Percentiles rank a stretch among this genome's conserved stretches.
phyloP scores from a whole-genome alignment of 805 yeast genomes.

The Spathaspora hagerdaliae region DNA sequence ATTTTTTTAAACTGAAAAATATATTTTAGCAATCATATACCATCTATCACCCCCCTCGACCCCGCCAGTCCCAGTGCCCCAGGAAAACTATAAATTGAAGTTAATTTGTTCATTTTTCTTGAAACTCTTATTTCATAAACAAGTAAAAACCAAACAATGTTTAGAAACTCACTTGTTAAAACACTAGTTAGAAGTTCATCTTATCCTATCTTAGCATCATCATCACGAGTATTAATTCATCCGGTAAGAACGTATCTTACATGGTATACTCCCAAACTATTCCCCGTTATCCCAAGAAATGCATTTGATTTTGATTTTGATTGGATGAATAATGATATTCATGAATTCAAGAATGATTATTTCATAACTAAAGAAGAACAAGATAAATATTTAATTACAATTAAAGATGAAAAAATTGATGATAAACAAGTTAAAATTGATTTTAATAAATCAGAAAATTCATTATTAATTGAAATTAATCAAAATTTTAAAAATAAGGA shows the following conservation, averaged over 20 bases:
- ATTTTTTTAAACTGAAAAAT: too few relatives aligned
- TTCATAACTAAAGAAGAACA: neutral
- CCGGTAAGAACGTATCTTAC: neutral
- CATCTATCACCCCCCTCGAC: too few relatives aligned
- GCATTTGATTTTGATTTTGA: neutral
- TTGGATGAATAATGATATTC: neutral
- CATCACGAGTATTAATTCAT: neutral
- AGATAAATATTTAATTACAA: neutral
- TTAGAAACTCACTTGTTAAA: too few relatives aligned
- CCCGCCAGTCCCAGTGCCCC: too few relatives aligned
- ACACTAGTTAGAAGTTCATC: too few relatives aligned
- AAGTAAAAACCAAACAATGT: too few relatives aligned
- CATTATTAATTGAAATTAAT: neutral
- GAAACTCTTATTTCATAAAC: too few relatives aligned
- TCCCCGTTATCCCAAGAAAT: neutral
- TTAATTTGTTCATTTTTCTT: too few relatives aligned
- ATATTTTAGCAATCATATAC: too few relatives aligned
- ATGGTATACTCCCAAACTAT: neutral
- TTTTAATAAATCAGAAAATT: neutral
- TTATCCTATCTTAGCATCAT: neutral
- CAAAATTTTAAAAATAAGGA: slow-evolving; percentile 1
- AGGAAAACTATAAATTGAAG: too few relatives aligned
- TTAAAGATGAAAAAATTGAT: neutral
- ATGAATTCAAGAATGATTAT: neutral
- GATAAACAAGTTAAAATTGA: neutral